Percentiles rank a stretch among this genome's conserved stretches.
Conservation (phyloP, 2,329 filamentous ascomycete genomes). For the Nemania abortiva region DNA sequence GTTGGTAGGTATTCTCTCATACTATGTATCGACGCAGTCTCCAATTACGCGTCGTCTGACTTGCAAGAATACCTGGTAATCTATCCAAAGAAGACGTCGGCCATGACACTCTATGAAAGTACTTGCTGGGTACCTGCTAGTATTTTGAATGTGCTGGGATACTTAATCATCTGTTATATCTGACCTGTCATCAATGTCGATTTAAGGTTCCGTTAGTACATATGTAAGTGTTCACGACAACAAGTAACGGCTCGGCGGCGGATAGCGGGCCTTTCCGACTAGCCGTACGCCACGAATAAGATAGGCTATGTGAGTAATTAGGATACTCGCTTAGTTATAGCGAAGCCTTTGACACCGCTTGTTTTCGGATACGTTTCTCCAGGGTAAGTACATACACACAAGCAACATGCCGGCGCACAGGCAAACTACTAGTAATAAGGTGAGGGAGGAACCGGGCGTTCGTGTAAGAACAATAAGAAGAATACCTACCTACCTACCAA, state of each 20-base stretch:
- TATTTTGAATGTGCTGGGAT: neutral
- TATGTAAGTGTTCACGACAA: neutral
- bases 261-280: constrained; percentile 35
- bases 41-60: constrained; percentile 3
- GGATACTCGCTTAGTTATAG: constrained; percentile 21
- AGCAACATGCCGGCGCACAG: constrained; percentile 20
- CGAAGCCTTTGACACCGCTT: constrained; percentile 31
- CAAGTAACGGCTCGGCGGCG: neutral
- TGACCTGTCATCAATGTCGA: constrained; percentile 24
- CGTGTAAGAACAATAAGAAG: neutral
- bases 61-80: no score
- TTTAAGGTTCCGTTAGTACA: constrained; percentile 29
- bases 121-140: no score
- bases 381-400: constrained; percentile 16
- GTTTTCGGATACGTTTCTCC: constrained; percentile 10
- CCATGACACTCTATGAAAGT: no score
- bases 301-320: no score
- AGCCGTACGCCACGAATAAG: constrained; percentile 30
- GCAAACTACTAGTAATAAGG: constrained; percentile 17
- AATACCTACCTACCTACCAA: neutral
- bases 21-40: neutral
- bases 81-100: no score
- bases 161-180: constrained; percentile 12
- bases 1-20: neutral
- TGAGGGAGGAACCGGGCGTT: constrained; percentile 3